A percentile compares a stretch with the other conserved stretches of the same genome.
phyloP scores from a whole-genome alignment of 2,329 filamentous ascomycete genomes.

The Colletotrichum cereale region DNA sequence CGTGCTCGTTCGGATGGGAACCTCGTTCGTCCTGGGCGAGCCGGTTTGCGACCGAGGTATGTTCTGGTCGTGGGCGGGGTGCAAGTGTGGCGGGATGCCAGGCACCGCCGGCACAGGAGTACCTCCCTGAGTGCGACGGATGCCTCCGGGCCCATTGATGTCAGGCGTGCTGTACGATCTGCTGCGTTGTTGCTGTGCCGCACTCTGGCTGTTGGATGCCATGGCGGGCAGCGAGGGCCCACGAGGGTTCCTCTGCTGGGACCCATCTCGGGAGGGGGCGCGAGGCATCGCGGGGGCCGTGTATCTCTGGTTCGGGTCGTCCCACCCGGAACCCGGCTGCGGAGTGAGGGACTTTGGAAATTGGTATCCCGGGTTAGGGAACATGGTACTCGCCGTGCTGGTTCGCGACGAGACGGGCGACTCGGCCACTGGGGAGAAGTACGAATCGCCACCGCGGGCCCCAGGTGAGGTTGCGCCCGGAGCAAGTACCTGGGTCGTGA shows the following conservation, averaged over 20 bases:
- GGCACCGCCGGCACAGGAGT: slow-evolving; percentile 76
- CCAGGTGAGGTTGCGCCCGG: slow-evolving; percentile 68
- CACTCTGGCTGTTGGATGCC: slow-evolving; percentile 67
- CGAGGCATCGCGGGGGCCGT: slow-evolving; percentile 90
- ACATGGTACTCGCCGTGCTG: slow-evolving; percentile 81
- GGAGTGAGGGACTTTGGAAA: slow-evolving; percentile 83
- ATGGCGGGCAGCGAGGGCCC: slow-evolving; percentile 85
- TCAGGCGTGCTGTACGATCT: slow-evolving; percentile 96
- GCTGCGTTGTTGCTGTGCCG: slow-evolving; percentile 77
- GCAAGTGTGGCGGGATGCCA: slow-evolving; percentile 79
- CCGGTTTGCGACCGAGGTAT: slow-evolving; percentile 85
- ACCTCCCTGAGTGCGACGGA: slow-evolving; percentile 67
- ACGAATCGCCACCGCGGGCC: slow-evolving; percentile 79
- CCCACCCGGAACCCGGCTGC: slow-evolving; percentile 74
- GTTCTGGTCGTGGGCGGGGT: slow-evolving; percentile 69
- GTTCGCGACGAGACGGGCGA: slow-evolving; percentile 82
- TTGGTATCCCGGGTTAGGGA: slow-evolving; percentile 66
- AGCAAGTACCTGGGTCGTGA: slow-evolving; percentile 69
- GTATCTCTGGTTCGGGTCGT: slow-evolving; percentile 83
- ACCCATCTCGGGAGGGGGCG: slow-evolving; percentile 82
- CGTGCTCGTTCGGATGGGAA: slow-evolving; percentile 76
- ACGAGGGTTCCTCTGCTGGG: slow-evolving; percentile 75
- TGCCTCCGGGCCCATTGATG: slow-evolving; percentile 78
- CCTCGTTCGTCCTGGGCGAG: slow-evolving; percentile 77
- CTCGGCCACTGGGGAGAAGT: slow-evolving; percentile 90